Evolutionary conservation across 1,284 basidiomycete genomes (phyloP).

Genomic region (Ustilago trichophora): DNA sequence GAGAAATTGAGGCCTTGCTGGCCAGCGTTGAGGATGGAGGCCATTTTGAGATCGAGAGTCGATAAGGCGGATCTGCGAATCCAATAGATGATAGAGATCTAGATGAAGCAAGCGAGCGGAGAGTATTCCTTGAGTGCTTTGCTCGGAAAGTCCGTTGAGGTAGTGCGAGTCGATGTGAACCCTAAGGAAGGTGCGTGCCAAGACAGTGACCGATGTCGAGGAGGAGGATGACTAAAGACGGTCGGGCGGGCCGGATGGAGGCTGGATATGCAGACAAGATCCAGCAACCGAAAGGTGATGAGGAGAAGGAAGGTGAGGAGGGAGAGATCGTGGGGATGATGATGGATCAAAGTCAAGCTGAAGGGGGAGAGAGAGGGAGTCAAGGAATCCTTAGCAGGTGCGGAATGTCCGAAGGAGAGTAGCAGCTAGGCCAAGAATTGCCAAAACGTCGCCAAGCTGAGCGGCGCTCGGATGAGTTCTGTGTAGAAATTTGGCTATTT

Average conservation of each 20-base stretch:
- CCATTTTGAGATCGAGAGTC: too few species aligned
- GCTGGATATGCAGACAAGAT: constrained; percentile 12
- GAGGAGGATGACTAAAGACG: not conserved
- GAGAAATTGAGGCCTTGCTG: constrained; percentile 46
- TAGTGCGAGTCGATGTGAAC: not conserved
- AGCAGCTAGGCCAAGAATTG: not conserved
- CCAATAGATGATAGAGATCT: too few species aligned
- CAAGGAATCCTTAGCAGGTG: too few species aligned
- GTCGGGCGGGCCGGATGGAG: not conserved
- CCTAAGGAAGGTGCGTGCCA: not conserved
- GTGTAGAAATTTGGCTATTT: too few species aligned
- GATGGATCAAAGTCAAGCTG: not conserved
- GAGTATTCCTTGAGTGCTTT: not conserved
- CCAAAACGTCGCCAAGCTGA: constrained; percentile 3
- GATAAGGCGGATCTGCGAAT: too few species aligned
- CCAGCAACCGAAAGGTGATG: constrained; percentile 5
- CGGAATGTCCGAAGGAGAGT: not conserved
- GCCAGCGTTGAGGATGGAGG: constrained; percentile 36
- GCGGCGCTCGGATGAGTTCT: not conserved
- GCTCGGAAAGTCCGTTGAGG: not conserved
- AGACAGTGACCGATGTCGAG: not conserved
- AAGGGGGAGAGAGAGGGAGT: not conserved
- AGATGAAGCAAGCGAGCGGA: constrained; percentile 5
- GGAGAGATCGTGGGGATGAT: not conserved
- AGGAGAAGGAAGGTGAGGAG: not conserved